Conservation (phyloP, 2,329 filamentous ascomycete genomes). For the Xylaria sp. region DNA sequence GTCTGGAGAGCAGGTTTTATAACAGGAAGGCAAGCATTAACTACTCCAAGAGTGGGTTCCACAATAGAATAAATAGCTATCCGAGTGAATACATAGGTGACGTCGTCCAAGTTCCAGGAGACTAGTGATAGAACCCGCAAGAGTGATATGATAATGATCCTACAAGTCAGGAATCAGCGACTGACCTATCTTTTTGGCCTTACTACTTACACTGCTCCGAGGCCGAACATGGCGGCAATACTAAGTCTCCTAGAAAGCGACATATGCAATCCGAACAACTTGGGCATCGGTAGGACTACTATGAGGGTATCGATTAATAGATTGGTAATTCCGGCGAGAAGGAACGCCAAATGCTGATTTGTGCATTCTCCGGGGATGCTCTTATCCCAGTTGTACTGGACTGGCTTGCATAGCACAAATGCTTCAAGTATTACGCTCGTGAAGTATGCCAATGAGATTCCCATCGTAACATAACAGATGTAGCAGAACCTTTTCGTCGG, state of each 20-base stretch:
- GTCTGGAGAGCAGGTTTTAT: not conserved
- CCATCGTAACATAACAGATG: not conserved
- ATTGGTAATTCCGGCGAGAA: not conserved
- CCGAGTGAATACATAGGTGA: not conserved
- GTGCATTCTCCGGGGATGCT: not conserved
- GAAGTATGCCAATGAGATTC: not conserved
- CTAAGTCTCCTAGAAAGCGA: not conserved
- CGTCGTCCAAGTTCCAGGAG: not conserved
- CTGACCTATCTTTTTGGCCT: not conserved
- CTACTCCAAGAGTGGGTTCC: not conserved
- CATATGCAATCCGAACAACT: not conserved
- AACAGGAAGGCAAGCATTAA: conserved; percentile 1
- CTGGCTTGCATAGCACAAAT: not conserved
- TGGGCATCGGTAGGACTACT: not conserved
- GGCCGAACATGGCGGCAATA: not conserved
- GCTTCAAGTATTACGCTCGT: not conserved
- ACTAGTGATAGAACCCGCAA: not conserved
- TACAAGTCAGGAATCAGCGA: not conserved
- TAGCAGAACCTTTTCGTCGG: not conserved
- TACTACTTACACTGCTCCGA: not conserved
- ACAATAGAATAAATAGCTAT: conserved; percentile 1
- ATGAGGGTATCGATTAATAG: not conserved
- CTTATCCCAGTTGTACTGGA: conserved; percentile 1
- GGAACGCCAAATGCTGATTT: not conserved
- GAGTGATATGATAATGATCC: not conserved